phyloP scores from a whole-genome alignment of 2,329 filamentous ascomycete genomes.

The Cercospora nicotianae region DNA sequence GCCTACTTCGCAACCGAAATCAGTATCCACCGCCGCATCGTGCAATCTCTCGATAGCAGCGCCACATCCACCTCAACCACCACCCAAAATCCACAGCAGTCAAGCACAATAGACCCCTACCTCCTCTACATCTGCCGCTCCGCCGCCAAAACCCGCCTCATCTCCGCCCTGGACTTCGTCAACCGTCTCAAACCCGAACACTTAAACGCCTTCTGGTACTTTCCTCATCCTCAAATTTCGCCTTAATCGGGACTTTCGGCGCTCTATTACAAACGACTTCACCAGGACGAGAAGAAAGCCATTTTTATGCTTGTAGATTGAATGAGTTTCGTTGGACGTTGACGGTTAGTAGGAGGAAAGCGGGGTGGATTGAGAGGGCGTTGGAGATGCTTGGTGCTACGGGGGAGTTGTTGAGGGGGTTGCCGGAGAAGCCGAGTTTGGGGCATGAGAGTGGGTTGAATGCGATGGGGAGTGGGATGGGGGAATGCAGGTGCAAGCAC shows the following conservation, averaged over 20 bases:
- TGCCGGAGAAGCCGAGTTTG: constrained; percentile 46
- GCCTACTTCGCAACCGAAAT: constrained; percentile 95
- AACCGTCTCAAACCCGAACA: constrained; percentile 86
- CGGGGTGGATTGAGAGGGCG: constrained; percentile 50
- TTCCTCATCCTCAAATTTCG: constrained; percentile 86
- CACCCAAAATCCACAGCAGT: not conserved
- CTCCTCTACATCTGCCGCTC: constrained; percentile 89
- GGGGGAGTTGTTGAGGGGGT: constrained; percentile 45
- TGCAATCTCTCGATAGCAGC: constrained; percentile 68
- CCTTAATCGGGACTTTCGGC: constrained; percentile 90
- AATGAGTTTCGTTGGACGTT: constrained; percentile 94
- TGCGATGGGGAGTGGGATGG: not conserved
- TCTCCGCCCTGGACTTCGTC: constrained; percentile 96
- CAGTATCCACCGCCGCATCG: constrained; percentile 85
- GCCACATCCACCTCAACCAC: constrained; percentile 25
- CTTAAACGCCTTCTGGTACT: constrained; percentile 90
- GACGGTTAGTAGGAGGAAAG: constrained; percentile 76
- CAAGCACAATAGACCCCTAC: constrained; percentile 54
- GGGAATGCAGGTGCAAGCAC: not conserved
- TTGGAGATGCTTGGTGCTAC: constrained; percentile 49
- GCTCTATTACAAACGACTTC: constrained; percentile 86
- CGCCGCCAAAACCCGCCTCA: constrained; percentile 88
- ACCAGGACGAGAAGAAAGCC: constrained; percentile 81
- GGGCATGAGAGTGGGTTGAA: not conserved
- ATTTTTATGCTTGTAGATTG: constrained; percentile 83